A percentile compares a stretch with the other conserved stretches of the same genome.
Conservation (phyloP, 768 basidiomycete genomes). For the Pisolithus orientalis region DNA sequence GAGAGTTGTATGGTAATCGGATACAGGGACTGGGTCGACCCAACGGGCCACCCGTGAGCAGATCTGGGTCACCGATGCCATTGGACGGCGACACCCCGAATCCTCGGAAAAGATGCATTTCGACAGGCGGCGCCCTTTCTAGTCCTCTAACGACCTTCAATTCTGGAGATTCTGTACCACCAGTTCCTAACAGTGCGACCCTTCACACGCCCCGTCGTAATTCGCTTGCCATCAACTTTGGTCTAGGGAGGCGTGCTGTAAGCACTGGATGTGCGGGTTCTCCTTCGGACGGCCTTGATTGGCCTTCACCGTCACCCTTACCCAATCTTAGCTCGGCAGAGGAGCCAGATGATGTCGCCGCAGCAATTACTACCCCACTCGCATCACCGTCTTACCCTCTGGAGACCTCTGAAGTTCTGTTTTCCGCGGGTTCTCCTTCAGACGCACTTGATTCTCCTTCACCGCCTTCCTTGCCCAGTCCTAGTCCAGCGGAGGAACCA, state of each 20-base stretch:
- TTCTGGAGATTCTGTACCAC: constrained; percentile 19
- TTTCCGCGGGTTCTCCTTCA: no score
- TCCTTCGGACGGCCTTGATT: constrained; percentile 1
- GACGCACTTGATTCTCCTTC: no score
- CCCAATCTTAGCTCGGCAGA: no score
- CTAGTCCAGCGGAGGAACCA: constrained; percentile 1
- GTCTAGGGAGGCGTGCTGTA: constrained; percentile 14
- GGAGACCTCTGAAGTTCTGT: not conserved
- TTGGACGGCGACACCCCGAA: constrained; percentile 11
- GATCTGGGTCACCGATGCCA: constrained; percentile 13
- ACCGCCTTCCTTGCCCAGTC: not conserved
- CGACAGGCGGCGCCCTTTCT: constrained; percentile 20
- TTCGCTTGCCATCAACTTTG: constrained; percentile 22
- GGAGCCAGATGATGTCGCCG: not conserved
- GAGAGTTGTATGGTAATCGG: constrained; percentile 72
- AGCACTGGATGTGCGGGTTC: constrained; percentile 9
- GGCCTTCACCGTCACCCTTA: not conserved
- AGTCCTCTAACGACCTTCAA: constrained; percentile 4
- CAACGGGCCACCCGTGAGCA: constrained; percentile 11
- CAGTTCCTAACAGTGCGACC: constrained; percentile 13
- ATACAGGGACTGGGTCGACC: constrained; percentile 34
- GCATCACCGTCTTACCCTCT: not conserved
- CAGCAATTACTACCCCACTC: not conserved
- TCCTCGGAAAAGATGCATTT: constrained; percentile 25
- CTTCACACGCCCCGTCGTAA: constrained; percentile 17